Base-by-base conservation (phyloP, 805 yeast species). In the Candida quercuum region DNA sequence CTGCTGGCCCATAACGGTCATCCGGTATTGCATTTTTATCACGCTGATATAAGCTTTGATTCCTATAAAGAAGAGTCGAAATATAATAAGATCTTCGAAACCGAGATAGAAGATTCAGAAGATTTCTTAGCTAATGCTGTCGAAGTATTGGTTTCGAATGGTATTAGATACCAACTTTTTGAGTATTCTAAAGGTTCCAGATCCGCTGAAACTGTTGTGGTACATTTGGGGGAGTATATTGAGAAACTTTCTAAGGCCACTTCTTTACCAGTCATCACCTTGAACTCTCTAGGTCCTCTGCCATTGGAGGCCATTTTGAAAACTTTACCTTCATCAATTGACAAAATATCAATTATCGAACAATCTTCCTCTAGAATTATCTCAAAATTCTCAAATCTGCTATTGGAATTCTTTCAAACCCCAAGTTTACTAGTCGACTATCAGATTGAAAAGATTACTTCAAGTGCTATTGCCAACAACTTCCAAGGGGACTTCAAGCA, bases 241-340 rank as follows among this genome's bases (percentile, higher is more conserved):
- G 59, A 63, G 4, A 66, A 65, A 13, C 62, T 81, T 33, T 50
- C 69, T 5, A 45, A 58, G n/a, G 47, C 61, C n/a, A 51, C 63
- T 19, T 56, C 59, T 14, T 45, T 50, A 22, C 54, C 64, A 29
- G 55, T 83, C 23, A 60, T 84, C 32, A 62, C 75, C 8, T 66
- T 86, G 32, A 75, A 81, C 28, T 74, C 75, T 23, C 83, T 82
- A 65, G 75, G 86, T 52, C 95, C 96, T 3, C 84, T 88, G 41
- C 66, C 79, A 35, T 56, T 64, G n/a, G 57, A 66, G 35, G 47
- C 63, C 1, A 51, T 63, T 3, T 57, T 84, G 29, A 89, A 91
- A 20, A 43, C 68, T 2, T 58, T 42, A 23, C 33, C 35, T 77
- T 8, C 74, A 76, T 37, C 66, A 67, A 42, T 69, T 71, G 32